Conservation (phyloP, 2,329 filamentous ascomycete species). For the Ophiosphaerella narmari region DNA sequence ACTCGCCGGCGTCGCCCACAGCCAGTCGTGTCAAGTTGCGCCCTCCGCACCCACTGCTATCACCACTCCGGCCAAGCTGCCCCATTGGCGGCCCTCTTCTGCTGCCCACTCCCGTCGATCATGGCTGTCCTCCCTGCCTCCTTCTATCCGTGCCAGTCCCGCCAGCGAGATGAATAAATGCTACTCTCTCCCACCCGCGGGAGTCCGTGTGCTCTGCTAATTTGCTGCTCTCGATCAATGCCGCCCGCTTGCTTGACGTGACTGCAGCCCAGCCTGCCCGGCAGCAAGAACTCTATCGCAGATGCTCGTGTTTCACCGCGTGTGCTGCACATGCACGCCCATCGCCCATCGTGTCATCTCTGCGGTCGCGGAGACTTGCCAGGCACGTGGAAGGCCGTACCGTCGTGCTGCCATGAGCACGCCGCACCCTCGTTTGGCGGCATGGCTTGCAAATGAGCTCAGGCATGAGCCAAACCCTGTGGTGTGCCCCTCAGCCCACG, state of each 20-base stretch:
- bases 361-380: slow-evolving; percentile 13
- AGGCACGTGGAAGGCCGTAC: slow-evolving; percentile 20
- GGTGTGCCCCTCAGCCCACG: too few species aligned
- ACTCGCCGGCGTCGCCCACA: not conserved
- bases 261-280: not conserved
- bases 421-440: slow-evolving; percentile 14
- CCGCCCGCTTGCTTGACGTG: not conserved
- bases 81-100: too few species aligned
- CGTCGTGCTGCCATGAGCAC: slow-evolving; percentile 16
- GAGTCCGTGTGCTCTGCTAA: too few species aligned
- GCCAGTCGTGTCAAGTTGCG: too few species aligned
- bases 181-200: too few species aligned
- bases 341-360: slow-evolving; percentile 7
- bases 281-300: slow-evolving; percentile 17
- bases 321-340: slow-evolving; percentile 16
- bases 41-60: too few species aligned
- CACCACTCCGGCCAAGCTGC: too few species aligned
- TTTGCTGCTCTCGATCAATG: not conserved
- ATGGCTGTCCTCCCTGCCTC: too few species aligned
- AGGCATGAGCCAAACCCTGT: slow-evolving; percentile 10
- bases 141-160: too few species aligned
- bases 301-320: slow-evolving; percentile 17
- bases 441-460: slow-evolving; percentile 15
- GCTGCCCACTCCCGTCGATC: too few species aligned
- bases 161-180: too few species aligned